phyloP scores from a whole-genome alignment of 2,329 filamentous ascomycete species.

The Talaromyces verruculosus region DNA sequence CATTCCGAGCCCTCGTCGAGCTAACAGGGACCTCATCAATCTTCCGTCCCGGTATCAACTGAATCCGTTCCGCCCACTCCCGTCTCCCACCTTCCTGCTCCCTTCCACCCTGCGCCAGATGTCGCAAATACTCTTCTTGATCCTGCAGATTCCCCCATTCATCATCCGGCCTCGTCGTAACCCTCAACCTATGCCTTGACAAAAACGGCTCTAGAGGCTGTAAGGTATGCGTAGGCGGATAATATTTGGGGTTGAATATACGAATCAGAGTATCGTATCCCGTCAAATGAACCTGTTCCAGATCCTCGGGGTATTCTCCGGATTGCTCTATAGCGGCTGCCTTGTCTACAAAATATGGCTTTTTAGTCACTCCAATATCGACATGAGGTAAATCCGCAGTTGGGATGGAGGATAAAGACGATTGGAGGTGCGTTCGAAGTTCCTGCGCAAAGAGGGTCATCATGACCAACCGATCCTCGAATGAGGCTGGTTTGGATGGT shows the following conservation, averaged over 20 bases:
- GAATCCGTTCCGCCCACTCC: constrained; percentile 46
- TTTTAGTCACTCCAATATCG: constrained; percentile 51
- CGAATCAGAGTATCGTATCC: constrained; percentile 52
- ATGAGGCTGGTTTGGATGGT: constrained; percentile 50
- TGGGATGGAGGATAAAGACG: constrained; percentile 5
- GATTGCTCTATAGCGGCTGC: constrained; percentile 44
- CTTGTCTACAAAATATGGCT: constrained; percentile 52
- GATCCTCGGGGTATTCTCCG: constrained; percentile 34
- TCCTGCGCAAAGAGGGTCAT: constrained; percentile 50
- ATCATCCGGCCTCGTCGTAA: constrained; percentile 45
- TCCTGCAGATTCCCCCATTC: constrained; percentile 42
- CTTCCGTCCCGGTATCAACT: constrained; percentile 42
- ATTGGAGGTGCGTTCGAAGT: constrained; percentile 35
- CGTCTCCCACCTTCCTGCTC: constrained; percentile 39
- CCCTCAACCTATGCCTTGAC: constrained; percentile 44
- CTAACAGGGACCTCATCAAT: constrained; percentile 41
- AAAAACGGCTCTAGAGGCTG: constrained; percentile 45
- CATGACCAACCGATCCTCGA: constrained; percentile 52
- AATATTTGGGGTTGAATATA: constrained; percentile 52
- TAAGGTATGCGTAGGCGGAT: constrained; percentile 46
- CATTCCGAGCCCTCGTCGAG: constrained; percentile 45
- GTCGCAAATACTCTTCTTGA: constrained; percentile 40
- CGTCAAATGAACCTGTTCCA: constrained; percentile 50
- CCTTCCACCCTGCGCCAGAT: constrained; percentile 39
- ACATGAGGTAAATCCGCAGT: constrained; percentile 33